Evolutionary conservation across 352 stramenopile genomes (phyloP), one percentile per base, ranked within the genome.

Genomic region (Globisporangium parvum): DNA sequence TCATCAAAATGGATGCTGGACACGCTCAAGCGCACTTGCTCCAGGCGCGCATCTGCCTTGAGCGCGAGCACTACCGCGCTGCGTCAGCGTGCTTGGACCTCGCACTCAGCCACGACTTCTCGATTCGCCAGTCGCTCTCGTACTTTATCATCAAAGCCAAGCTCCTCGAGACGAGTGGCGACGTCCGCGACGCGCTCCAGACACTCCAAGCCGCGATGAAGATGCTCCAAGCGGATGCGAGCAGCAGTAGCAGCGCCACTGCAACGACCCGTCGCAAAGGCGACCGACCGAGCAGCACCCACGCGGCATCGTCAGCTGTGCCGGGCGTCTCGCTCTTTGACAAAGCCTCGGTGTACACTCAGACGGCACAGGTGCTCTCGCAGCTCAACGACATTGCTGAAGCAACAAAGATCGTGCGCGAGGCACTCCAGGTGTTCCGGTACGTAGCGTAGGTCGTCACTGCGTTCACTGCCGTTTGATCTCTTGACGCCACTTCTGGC

Each of bases 131-230:
- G 57, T 79, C 73, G 50, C 76, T 92, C 21, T 71, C 75, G 44
- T 98, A 93, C 66, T 85, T 85, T 52, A 79, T 97, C 37, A 90
- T 96, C 56, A 92, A 96, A 56, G 87, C 84, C 31, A 87, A 88
- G 60, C 69, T 96, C 41, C 65, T 92, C 12, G 79, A 91, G 55
- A 88, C 82, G 40, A 46, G 71, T 3, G 86, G 85, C 2, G 78
- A 95, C 42, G 60, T 92, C 2, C 81, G 78, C 26, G 91, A 97
- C 31, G 87, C 91, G 12, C 63, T 90, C 3, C 65, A 78, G 35
- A 88, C 85, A 10, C 71, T 97, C 0, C 77, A 96, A 40, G 67
- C 66, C 0, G 86, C 91, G 5, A 86, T 96, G 70, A 88, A 91
- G 55, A 70, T 87, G 69, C 55, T 71, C 3, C 71, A 51, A 24